Base-by-base conservation (phyloP, 1,139 yeast genomes). In the Meyerozyma smithsonii region DNA sequence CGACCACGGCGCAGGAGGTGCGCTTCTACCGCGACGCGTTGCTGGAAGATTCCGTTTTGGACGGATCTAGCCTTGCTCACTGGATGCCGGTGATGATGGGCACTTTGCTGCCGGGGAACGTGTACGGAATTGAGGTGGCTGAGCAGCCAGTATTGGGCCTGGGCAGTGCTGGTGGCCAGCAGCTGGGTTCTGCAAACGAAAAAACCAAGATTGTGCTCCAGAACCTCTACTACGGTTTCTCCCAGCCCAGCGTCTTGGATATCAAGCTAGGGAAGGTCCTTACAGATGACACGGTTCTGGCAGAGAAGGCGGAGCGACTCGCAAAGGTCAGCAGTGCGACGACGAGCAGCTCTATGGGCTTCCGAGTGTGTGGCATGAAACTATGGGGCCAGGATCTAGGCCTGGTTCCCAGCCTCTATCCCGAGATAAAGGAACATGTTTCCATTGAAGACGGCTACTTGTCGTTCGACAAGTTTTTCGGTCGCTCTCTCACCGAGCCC, bases 291-390 rank as follows among this genome's bases (percentile, higher is more conserved):
- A 61, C 64, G 4, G 77, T 87, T 0, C 40, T 70, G 1, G 59
- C 52, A 0, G 95, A 80, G 25, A 92, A 92, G 54, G 68, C 64
- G 14, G 63, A 62, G 34, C 58, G 97, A 33, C 62, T 92, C 51
- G 66, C 64, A 25, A 59, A 69, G 32, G 97, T 92, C 0, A 74
- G 94, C 34, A 56, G 62, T 1, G 47, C 67, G 0, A 90, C 97
- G 2, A 92, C 97, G 1, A 83, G 94, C 39, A 96, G 97, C 0
- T 63, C 81, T 2, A 64, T 86, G 15, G 73, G 79, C 16, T 79
- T 84, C 47, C 66, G 98, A 43, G 75, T 92, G 2, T 90, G 97
- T 50, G 98, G 98, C 0, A 86, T 92, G 95, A 83, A 82, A 50
- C 61, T 84, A 2, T 21, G 34, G 45, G 33, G 36, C 35, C 44